Evolutionary conservation across 2,329 filamentous ascomycete species (phyloP).

Genomic region (Eutypella sp.): DNA sequence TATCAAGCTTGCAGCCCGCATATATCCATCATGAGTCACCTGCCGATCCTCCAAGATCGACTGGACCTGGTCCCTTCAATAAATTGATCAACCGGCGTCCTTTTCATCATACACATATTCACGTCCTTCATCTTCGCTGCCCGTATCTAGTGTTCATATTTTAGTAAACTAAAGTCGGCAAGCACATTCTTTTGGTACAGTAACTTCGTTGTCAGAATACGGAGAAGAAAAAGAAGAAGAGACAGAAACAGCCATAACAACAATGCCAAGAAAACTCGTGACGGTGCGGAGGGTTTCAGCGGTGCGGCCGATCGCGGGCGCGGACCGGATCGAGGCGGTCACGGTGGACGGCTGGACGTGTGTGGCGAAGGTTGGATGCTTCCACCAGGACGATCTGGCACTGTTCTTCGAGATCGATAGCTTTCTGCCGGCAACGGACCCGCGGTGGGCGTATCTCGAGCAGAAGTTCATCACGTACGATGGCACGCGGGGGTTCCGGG

Average conservation of each 20-base stretch:
- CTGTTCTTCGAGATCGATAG: slow-evolving; percentile 27
- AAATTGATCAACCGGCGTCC: no score
- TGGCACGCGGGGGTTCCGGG: slow-evolving; percentile 15
- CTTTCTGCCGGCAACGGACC: slow-evolving; percentile 19
- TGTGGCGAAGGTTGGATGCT: slow-evolving; percentile 9
- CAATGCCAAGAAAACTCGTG: slow-evolving; percentile 26
- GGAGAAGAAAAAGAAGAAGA: not conserved
- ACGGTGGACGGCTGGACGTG: slow-evolving; percentile 22
- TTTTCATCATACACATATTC: no score
- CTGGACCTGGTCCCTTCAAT: no score
- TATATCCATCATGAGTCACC: no score
- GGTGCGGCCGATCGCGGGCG: slow-evolving; percentile 8
- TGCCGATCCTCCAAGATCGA: no score
- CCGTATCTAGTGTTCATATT: no score
- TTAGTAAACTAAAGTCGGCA: no score
- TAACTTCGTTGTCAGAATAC: not conserved
- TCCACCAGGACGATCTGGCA: slow-evolving; percentile 13
- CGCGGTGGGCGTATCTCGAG: slow-evolving; percentile 13
- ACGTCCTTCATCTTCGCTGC: no score
- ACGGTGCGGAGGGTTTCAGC: slow-evolving; percentile 18
- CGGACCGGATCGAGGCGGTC: slow-evolving; percentile 9
- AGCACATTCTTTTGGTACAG: no score
- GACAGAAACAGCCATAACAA: not conserved
- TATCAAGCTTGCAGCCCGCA: no score
- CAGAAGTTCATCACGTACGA: slow-evolving; percentile 9